Evolutionary conservation across 345 rosid species (phyloP), one percentile per base, ranked within the genome.

Genomic region (Rhodomyrtus tomentosa): DNA sequence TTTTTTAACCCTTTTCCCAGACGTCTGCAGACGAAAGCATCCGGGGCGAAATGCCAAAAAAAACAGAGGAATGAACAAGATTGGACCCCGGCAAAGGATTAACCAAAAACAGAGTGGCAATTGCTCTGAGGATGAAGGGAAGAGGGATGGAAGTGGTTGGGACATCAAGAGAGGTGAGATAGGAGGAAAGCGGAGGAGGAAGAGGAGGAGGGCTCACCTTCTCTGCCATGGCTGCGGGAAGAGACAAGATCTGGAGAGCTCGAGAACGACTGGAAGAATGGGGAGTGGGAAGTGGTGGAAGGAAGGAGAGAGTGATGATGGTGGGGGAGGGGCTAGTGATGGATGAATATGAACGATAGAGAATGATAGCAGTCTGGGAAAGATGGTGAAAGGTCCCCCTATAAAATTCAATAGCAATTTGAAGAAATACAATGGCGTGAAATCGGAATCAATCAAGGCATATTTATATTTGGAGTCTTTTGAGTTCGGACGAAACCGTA

Each of bases 201-300:
- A 4, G 27, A 29, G 83, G 6, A 32, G 55, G 12, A 81, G 32
- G 49, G 68, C 50, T 16, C 6, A 87, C 89, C 89, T 85, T 87
- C 72, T 89, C 89, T 51, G 76, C 90, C 90, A 89, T 89, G n/a
- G 89, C 84, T 58, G 73, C 24, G 86, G 32, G 76, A 4, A 0
- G 4, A 29, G 24, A 45, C 45, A 21, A 27, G 82, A 48, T 85
- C n/a, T 59, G 54, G 58, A 25, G 52, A 50, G 74, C 22, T 14
- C 16, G 5, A 22, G 51, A 40, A 51, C 32, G 45, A 83, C 81
- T 50, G 76, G 50, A 49, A 36, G 50, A 49, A 36, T 25, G 15
- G 53, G 49, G 38, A 9, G 49, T 14, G 29, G 83, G 85, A 50
- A 73, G 88, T 84, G 85, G 83, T 84, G 55, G 25, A 51, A 55